Conservation (phyloP, 2,329 filamentous ascomycete species). For the Penicillium rolfsii region DNA sequence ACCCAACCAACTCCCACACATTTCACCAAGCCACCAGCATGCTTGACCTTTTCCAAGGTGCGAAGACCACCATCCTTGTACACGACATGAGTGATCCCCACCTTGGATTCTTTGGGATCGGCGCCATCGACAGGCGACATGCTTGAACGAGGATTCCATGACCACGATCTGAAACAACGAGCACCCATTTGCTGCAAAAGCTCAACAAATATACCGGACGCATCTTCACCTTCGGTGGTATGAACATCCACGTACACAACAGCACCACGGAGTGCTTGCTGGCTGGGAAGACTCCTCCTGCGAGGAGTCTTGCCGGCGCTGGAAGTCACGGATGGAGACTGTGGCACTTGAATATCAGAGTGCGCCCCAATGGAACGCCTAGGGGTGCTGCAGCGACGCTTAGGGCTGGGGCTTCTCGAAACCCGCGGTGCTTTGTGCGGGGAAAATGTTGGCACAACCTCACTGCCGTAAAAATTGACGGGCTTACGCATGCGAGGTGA, state of each 20-base stretch:
- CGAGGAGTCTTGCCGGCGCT: conserved; percentile 37
- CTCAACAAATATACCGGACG: conserved; percentile 78
- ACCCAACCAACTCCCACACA: conserved; percentile 90
- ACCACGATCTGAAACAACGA: conserved; percentile 74
- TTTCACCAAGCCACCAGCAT: conserved; percentile 72
- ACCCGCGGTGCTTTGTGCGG: conserved; percentile 33
- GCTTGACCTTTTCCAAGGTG: conserved; percentile 78
- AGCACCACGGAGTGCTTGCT: conserved; percentile 65
- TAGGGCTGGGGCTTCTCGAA: conserved; percentile 26
- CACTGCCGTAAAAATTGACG: conserved; percentile 28
- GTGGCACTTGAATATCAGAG: conserved; percentile 15
- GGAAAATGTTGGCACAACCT: conserved; percentile 29
- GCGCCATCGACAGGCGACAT: conserved; percentile 39
- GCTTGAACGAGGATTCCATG: conserved; percentile 66
- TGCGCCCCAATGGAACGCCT: conserved; percentile 20
- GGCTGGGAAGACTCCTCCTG: conserved; percentile 27
- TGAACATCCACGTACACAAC: conserved; percentile 83
- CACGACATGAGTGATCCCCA: conserved; percentile 84
- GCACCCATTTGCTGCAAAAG: conserved; percentile 81
- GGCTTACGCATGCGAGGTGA: conserved; percentile 36
- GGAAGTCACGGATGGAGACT: conserved; percentile 23
- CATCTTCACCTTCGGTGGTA: conserved; percentile 78
- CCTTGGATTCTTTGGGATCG: conserved; percentile 51
- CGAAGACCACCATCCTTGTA: conserved; percentile 84
- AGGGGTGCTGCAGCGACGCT: conserved; percentile 20